phyloP scores from a whole-genome alignment of 192 early-diverging fungal species.

The Chytriomyces sp. region DNA sequence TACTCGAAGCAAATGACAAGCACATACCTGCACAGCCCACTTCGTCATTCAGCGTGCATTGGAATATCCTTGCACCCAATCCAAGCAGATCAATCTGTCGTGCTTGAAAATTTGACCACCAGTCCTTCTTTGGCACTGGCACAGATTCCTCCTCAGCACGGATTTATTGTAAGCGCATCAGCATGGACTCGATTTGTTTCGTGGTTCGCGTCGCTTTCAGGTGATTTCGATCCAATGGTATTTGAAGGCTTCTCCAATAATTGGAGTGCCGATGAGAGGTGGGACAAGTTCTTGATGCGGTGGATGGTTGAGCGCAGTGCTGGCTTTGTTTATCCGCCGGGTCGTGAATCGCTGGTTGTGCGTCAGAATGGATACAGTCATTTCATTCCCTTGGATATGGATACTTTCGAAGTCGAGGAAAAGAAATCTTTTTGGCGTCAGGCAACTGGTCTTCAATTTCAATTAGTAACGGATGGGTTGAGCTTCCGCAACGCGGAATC shows the following conservation, averaged over 20 bases:
- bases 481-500: neutral
- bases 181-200: slow-evolving; percentile 18
- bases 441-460: neutral
- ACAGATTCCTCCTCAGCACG: slow-evolving; percentile 23
- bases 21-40: slow-evolving; percentile 4
- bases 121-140: neutral
- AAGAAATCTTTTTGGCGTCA: neutral
- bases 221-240: slow-evolving; percentile 27
- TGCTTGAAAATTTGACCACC: neutral
- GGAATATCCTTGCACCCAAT: slow-evolving; percentile 27
- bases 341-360: neutral
- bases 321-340: slow-evolving; percentile 4
- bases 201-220: slow-evolving; percentile 21
- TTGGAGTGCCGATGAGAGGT: neutral
- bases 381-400: neutral
- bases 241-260: neutral
- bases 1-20: slow-evolving; percentile 28
- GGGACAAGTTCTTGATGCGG: slow-evolving; percentile 25
- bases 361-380: neutral
- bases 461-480: neutral
- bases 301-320: slow-evolving; percentile 25
- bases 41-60: neutral
- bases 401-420: neutral
- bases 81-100: neutral
- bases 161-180: slow-evolving; percentile 3